Evolutionary conservation across 441 rosid genomes (phyloP).

Genomic region (Erodium trifolium): DNA sequence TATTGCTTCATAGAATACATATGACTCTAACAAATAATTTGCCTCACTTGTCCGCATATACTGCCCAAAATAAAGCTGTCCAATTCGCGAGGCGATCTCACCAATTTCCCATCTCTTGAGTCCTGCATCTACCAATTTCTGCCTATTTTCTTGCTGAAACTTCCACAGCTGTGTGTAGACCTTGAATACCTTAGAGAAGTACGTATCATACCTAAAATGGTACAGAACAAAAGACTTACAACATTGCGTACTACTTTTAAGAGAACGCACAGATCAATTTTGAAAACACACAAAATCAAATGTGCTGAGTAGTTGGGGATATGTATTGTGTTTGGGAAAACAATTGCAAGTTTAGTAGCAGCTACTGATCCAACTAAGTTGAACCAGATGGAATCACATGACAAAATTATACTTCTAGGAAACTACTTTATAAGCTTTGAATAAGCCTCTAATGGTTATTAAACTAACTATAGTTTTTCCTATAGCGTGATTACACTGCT

Average conservation of each 20-base stretch:
- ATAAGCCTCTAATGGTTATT: not conserved
- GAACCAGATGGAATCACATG: not conserved
- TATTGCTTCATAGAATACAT: conserved; percentile 83
- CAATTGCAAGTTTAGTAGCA: not conserved
- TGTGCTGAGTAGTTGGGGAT: not conserved
- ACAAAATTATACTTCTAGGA: not conserved
- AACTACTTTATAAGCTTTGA: not conserved
- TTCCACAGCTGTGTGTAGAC: conserved; percentile 93
- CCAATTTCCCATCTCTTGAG: conserved; percentile 98
- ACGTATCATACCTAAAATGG: conserved; percentile 63
- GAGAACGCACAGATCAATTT: not conserved
- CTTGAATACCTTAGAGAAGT: conserved; percentile 91
- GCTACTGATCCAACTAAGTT: not conserved
- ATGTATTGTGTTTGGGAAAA: not conserved
- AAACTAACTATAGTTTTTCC: not conserved
- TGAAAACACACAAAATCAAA: conserved; percentile 1
- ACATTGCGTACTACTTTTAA: not conserved
- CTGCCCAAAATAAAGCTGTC: conserved; percentile 92
- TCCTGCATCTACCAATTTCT: conserved; percentile 83
- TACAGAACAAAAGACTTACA: not conserved
- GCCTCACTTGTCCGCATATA: conserved; percentile 88
- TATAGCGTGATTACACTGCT: not conserved
- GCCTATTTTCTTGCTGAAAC: conserved; percentile 90
- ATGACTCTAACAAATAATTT: conserved; percentile 69
- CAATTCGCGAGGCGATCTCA: conserved; percentile 89